Base-by-base conservation (phyloP, 2,329 filamentous ascomycete species). In the Pyrenophora graminea region DNA sequence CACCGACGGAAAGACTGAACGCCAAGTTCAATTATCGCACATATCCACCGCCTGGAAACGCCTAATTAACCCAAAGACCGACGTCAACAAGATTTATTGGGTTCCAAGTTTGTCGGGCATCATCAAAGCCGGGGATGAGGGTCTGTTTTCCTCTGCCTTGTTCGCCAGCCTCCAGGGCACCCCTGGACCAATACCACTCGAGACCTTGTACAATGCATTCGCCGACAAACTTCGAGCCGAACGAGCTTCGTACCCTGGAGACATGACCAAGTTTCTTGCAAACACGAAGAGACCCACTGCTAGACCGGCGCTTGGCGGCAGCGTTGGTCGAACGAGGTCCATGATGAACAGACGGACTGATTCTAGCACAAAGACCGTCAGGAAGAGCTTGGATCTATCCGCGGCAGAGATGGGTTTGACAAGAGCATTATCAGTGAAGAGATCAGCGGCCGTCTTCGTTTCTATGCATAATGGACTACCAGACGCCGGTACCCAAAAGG, bases 81-180 rank as follows among this genome's bases (percentile, higher is more conserved):
- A 59, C 3, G 53, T 51, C 10, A 51, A 34, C 15, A 53, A 47
- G 15, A 39, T 51, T 9, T 53, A 58, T 6, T 63, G 61, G 60
- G 63, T 67, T 13, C 68, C 69, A 10, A 61, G 58, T 2, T 23
- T 71, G n/a, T 63, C 66, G 10, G 61, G 58, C 31, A 58, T 72
- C 27, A 51, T 72, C 52, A 68, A 69, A 54, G 68, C 68, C 36
- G 69, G 66, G 15, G 68, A 72, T 47, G 68, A 72, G 39, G 62
- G 58, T 2, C 10, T 69, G 10, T 61, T 63, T 40, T 59, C 60
- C 15, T 68, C 66, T 13, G 44, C 62, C 33, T 37, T 72, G 39
- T 66, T 71, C 56, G 44, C 60, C 45, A 39, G 47, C 18, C 47
- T 63, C 23, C 61, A 65, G 48, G 58, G 47, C 17, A 53, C 61